These are phyloP conservation scores for Penicillium chermesinum DNA, from an alignment of 495 filamentous ascomycete species.

Conservation along the genomic window DNA sequence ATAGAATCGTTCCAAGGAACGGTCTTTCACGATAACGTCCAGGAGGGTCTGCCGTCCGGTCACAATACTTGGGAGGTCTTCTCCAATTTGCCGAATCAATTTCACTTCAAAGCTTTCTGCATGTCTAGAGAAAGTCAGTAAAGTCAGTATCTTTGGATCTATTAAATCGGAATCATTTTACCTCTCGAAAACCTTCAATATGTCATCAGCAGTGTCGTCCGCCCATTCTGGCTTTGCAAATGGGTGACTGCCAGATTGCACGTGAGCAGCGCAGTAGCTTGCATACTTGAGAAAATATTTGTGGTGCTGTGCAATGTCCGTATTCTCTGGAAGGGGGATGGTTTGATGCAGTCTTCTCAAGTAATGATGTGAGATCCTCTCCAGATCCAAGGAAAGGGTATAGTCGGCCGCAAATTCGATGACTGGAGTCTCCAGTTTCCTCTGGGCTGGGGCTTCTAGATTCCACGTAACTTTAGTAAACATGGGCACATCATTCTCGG, in stretches of 20 bases:
- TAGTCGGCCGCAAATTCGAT: background rate
- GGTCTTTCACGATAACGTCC: slow-evolving; percentile 37
- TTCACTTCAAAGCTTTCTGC: slow-evolving; percentile 18
- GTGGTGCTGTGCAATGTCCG: slow-evolving; percentile 4
- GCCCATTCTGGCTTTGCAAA: slow-evolving; percentile 25
- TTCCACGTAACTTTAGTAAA: slow-evolving; percentile 21
- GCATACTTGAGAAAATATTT: slow-evolving; percentile 14
- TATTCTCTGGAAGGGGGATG: background rate
- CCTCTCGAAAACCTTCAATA: slow-evolving; percentile 31
- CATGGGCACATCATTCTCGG: slow-evolving; percentile 15
- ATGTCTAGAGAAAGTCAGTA: slow-evolving; percentile 12
- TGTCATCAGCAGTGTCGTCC: slow-evolving; percentile 26
- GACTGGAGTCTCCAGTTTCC: background rate
- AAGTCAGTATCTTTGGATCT: too few species aligned
- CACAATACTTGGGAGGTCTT: slow-evolving; percentile 35
- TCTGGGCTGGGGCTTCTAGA: slow-evolving; percentile 8
- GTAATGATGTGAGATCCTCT: slow-evolving; percentile 19
- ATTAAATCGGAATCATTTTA: background rate
- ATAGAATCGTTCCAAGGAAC: slow-evolving; percentile 39
- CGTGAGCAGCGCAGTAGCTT: slow-evolving; percentile 6
- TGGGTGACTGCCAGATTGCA: slow-evolving; percentile 11
- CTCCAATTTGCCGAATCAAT: slow-evolving; percentile 25
- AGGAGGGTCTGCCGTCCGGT: slow-evolving; percentile 34
- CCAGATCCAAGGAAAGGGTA: slow-evolving; percentile 8
- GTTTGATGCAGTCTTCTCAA: slow-evolving; percentile 10